Evolutionary conservation across 495 filamentous ascomycete genomes (phyloP).

Genomic region (Podospora pseudocomata): DNA sequence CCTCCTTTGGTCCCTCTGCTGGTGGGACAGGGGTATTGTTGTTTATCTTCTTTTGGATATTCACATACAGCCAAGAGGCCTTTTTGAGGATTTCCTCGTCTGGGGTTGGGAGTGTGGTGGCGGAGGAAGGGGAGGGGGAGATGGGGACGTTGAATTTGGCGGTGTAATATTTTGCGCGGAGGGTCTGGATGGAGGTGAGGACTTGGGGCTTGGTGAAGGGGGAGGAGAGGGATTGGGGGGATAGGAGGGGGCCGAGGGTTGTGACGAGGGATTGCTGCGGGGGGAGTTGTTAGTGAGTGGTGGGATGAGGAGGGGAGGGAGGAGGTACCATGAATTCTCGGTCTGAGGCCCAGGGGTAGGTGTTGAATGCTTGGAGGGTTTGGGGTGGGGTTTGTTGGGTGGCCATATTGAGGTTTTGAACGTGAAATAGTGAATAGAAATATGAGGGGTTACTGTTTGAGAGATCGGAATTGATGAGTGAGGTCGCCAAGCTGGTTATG

Average conservation of each 20-base stretch:
- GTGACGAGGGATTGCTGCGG: constrained; percentile 27
- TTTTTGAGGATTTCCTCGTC: constrained; percentile 29
- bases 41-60: constrained; percentile 26
- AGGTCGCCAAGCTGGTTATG: background rate
- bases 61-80: constrained; percentile 26
- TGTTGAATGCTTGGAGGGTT: constrained; percentile 21
- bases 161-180: constrained; percentile 46
- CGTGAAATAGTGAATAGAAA: background rate
- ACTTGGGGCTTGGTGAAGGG: constrained; percentile 25
- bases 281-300: constrained; percentile 3
- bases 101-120: constrained; percentile 5
- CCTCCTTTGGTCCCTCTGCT: background rate
- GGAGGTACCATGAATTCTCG: constrained; percentile 7
- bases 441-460: background rate
- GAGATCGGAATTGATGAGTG: background rate
- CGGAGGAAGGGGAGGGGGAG: constrained; percentile 31
- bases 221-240: constrained; percentile 15
- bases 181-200: constrained; percentile 36
- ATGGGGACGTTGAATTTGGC: constrained; percentile 35
- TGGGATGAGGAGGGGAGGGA: background rate
- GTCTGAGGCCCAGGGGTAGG: constrained; percentile 26
- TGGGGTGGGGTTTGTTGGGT: constrained; percentile 1
- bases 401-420: background rate
- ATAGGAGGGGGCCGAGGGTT: constrained; percentile 26
- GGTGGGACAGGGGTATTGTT: background rate